phyloP scores from a whole-genome alignment of 2,329 filamentous ascomycete species.

The Tolypocladium amazonense region DNA sequence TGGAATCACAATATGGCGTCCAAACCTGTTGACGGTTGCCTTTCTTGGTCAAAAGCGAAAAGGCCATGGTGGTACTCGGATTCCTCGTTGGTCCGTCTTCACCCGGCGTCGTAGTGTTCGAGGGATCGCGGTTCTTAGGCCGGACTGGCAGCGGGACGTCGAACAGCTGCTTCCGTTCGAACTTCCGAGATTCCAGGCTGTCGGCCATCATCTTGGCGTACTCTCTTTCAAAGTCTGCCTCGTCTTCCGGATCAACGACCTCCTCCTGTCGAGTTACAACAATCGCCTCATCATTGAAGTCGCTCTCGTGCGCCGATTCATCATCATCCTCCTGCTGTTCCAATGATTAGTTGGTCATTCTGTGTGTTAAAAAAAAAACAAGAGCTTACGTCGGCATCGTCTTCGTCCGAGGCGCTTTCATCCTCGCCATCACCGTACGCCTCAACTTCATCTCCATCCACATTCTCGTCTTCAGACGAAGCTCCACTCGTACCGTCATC shows the following conservation, averaged over 20 bases:
- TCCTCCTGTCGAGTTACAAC: slow-evolving; percentile 87
- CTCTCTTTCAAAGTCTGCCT: slow-evolving; percentile 95
- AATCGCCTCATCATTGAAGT: slow-evolving; percentile 78
- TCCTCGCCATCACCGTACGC: slow-evolving; percentile 50
- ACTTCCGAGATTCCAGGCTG: slow-evolving; percentile 89
- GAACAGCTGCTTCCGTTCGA: slow-evolving; percentile 88
- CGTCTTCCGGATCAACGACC: slow-evolving; percentile 81
- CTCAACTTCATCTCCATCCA: slow-evolving; percentile 55
- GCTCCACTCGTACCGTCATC: slow-evolving; percentile 63
- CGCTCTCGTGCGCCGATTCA: slow-evolving; percentile 43
- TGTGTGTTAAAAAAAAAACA: neutral
- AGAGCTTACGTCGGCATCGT: slow-evolving; percentile 43
- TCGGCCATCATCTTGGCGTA: slow-evolving; percentile 98
- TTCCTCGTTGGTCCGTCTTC: slow-evolving; percentile 8
- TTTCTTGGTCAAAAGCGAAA: slow-evolving; percentile 89
- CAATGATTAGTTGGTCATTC: neutral
- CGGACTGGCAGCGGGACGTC: slow-evolving; percentile 96
- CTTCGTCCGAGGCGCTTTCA: slow-evolving; percentile 47
- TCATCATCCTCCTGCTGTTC: slow-evolving; percentile 34
- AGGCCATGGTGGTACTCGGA: slow-evolving; percentile 67
- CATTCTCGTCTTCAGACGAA: slow-evolving; percentile 68
- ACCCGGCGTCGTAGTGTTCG: slow-evolving; percentile 17
- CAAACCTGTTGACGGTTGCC: slow-evolving; percentile 86
- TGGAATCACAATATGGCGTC: neutral
- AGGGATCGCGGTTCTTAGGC: slow-evolving; percentile 50